Evolutionary conservation across 345 rosid species (phyloP), one percentile per base, ranked within the genome.

Genomic region (Salix purpurea): DNA sequence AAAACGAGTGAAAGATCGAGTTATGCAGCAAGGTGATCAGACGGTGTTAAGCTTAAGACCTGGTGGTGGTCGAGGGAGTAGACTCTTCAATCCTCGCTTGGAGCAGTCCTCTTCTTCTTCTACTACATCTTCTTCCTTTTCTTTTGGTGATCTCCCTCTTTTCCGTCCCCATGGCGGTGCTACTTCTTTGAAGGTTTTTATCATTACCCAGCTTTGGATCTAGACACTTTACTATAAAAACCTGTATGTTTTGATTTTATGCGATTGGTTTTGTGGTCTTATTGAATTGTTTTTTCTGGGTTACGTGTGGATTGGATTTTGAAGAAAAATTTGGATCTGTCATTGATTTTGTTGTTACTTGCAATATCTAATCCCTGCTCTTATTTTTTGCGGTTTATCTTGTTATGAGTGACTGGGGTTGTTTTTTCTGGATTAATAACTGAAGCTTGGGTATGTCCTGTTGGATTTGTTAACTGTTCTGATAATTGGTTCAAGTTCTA

Each of bases 11-110:
- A 72, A 77, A 71, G 84, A 84, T 81, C 88, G 85, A 86, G 94
- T 85, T 85, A 96, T 96, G 99, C 97, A 93, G 94, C 98, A 92
- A 28, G 89, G 94, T 83, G 97, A 96, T 88, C 91, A 86, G 78
- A 80, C 97, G 89, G 94, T 90, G 84, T 83, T 93, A 88, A 96
- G 94, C 90, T 96, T 96, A 91, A 96, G 99, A 83, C 99, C 98
- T 88, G 99, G 98, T 82, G 99, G 98, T 87, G 98, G 99, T 86
- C 96, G 98, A 77, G 94, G 96, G 44, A 88, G 84, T 85, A 91
- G 96, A 87, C 84, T 88, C 69, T 84, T 91, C 78, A 88, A 90
- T 78, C 78, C 89, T 76, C 86, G 89, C 24, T 84, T 83, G 28
- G 87, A 89, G 76, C 88, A 88, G 36, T 79, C 87, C 10, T 79